phyloP scores from a whole-genome alignment of 2,329 filamentous ascomycete genomes.

The Ophiostoma populinum region DNA sequence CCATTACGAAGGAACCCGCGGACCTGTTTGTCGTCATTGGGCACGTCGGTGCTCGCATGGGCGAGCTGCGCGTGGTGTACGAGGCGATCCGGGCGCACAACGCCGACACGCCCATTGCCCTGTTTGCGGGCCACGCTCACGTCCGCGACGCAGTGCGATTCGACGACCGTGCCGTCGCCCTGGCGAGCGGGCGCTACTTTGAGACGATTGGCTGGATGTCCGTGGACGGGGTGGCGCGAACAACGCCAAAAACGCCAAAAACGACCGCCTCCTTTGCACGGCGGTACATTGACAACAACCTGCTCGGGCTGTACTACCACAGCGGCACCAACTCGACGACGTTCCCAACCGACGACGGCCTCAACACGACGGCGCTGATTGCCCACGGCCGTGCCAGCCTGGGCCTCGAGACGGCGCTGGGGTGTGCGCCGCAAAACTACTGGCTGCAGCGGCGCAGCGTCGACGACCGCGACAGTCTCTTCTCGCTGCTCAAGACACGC shows the following conservation, averaged over 20 bases:
- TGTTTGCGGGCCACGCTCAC: conserved; percentile 83
- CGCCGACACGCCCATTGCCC: conserved; percentile 71
- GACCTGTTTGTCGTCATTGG: conserved; percentile 79
- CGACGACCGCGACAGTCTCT: conserved; percentile 57
- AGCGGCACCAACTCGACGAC: conserved; percentile 51
- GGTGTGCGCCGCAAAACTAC: conserved; percentile 65
- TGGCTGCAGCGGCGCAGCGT: conserved; percentile 74
- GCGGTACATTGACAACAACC: conserved; percentile 86
- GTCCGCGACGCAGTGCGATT: conserved; percentile 72
- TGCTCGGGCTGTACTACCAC: conserved; percentile 70
- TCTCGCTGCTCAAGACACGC: conserved; percentile 59
- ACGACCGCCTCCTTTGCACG: conserved; percentile 39
- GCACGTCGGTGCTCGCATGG: conserved; percentile 67
- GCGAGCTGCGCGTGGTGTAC: conserved; percentile 64
- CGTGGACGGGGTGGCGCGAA: conserved; percentile 42
- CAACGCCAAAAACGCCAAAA: conserved; percentile 19
- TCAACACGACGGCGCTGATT: conserved; percentile 55
- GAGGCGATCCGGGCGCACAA: conserved; percentile 59
- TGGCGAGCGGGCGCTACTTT: conserved; percentile 83
- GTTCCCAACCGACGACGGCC: conserved; percentile 62
- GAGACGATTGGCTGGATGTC: conserved; percentile 94
- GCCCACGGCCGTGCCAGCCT: conserved; percentile 50
- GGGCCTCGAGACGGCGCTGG: conserved; percentile 54
- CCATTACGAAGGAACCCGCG: conserved; percentile 57
- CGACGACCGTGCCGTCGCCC: conserved; percentile 58